Conservation (phyloP, 257 asterid species). For the Coffea eugenioides region DNA sequence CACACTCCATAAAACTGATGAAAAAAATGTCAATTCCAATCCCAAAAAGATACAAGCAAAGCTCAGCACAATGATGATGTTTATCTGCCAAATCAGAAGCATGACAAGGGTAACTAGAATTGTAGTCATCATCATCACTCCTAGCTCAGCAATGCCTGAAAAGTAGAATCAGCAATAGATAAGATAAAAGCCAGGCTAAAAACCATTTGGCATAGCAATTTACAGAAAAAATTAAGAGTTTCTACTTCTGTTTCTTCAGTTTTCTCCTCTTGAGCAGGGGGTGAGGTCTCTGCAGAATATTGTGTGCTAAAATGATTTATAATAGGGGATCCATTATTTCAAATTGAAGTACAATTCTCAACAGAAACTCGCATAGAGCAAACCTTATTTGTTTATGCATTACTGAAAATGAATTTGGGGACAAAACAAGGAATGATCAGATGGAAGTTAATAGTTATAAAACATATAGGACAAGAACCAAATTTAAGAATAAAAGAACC, state of each 20-base stretch:
- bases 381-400: no score
- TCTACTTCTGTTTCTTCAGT: no score
- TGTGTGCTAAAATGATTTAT: no score
- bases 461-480: no score
- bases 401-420: background rate
- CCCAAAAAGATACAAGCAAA: slow-evolving; percentile 73
- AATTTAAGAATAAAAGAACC: slow-evolving; percentile 1
- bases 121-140: slow-evolving; percentile 97
- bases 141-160: slow-evolving; percentile 92
- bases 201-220: background rate
- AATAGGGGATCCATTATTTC: background rate
- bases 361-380: background rate
- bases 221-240: background rate
- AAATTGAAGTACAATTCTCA: background rate
- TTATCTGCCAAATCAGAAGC: slow-evolving; percentile 97
- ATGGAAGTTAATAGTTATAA: background rate
- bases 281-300: background rate
- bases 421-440: background rate
- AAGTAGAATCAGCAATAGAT: slow-evolving; percentile 34
- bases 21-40: slow-evolving; percentile 73
- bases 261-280: background rate
- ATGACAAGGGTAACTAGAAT: slow-evolving; percentile 81
- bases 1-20: slow-evolving; percentile 89
- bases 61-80: slow-evolving; percentile 63
- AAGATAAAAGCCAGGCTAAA: slow-evolving; percentile 17